phyloP scores from a whole-genome alignment of 306 rosid genomes.

The Prinsepia uniflora region DNA sequence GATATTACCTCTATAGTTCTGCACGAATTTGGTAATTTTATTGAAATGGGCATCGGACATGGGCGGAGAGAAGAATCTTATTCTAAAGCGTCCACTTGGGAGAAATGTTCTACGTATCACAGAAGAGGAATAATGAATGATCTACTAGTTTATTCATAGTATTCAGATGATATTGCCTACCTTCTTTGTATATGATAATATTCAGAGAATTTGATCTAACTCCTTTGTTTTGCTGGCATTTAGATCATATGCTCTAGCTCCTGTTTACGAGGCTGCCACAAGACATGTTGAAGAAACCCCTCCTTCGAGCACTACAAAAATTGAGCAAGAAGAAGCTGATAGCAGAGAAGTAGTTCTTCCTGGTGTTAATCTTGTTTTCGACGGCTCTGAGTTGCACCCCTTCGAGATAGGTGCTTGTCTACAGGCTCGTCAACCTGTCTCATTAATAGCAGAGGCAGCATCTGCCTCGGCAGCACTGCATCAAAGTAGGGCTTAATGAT shows the following conservation, averaged over 20 bases:
- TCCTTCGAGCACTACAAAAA: constrained; percentile 37
- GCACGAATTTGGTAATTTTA: neutral
- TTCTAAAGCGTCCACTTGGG: neutral
- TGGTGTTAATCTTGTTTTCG: constrained; percentile 83
- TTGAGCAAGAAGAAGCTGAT: constrained; percentile 69
- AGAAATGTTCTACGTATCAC: neutral
- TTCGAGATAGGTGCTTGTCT: constrained; percentile 92
- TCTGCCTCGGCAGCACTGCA: constrained; percentile 55
- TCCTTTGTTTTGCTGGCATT: constrained; percentile 24
- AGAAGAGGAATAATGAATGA: constrained; percentile 5
- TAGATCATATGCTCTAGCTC: constrained; percentile 73
- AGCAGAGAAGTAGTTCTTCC: constrained; percentile 83
- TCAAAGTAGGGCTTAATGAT: constrained; percentile 42
- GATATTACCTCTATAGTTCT: neutral
- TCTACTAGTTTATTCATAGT: neutral
- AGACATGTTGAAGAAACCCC: constrained; percentile 50
- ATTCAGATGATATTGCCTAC: constrained; percentile 6
- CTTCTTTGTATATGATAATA: constrained; percentile 16
- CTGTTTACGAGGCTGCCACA: constrained; percentile 56
- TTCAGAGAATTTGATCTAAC: constrained; percentile 18
- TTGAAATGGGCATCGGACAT: neutral
- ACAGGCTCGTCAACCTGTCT: constrained; percentile 86
- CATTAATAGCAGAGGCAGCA: constrained; percentile 84
- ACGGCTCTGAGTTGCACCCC: constrained; percentile 82
- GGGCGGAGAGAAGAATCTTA: neutral